Evolutionary conservation across 345 rosid genomes (phyloP).

Genomic region (Linum usitatissimum): DNA sequence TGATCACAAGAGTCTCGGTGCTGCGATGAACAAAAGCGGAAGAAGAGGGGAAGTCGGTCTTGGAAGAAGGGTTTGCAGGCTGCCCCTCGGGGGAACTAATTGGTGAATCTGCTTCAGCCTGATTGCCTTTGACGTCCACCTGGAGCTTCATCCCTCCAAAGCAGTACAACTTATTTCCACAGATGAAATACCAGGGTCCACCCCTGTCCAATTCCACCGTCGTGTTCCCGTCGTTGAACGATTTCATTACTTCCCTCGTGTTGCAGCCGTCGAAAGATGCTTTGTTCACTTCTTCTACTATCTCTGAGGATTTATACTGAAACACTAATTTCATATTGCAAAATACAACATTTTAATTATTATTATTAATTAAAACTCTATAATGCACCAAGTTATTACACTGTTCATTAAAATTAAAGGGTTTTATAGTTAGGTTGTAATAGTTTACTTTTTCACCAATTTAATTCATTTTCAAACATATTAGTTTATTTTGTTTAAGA

Average conservation of each 20-base stretch:
- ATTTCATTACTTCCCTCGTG: constrained; percentile 34
- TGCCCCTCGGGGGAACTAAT: constrained; percentile 36
- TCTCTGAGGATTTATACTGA: constrained; percentile 54
- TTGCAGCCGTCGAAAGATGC: constrained; percentile 42
- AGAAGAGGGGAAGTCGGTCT: neutral
- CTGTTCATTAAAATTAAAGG: no score
- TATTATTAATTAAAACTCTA: no score
- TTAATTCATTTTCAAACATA: no score
- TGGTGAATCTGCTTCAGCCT: constrained; percentile 25
- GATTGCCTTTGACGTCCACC: constrained; percentile 34
- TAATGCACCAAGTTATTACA: no score
- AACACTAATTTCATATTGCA: constrained; percentile 49
- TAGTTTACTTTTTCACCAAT: no score
- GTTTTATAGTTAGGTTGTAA: no score
- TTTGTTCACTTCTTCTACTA: constrained; percentile 46
- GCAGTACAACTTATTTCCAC: constrained; percentile 61
- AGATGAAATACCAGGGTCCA: constrained; percentile 47
- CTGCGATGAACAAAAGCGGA: neutral
- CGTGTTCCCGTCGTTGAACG: constrained; percentile 70
- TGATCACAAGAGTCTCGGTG: neutral
- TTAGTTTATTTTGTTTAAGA: no score
- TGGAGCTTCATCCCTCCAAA: constrained; percentile 77
- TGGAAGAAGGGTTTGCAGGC: constrained; percentile 21
- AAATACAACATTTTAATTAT: no score
- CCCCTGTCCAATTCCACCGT: constrained; percentile 46